A percentile compares a stretch with the other conserved stretches of the same genome.
These are phyloP conservation scores for Cyberlindnera euphorbiiphila DNA, from an alignment of 805 yeast species.

Conservation along the genomic window DNA sequence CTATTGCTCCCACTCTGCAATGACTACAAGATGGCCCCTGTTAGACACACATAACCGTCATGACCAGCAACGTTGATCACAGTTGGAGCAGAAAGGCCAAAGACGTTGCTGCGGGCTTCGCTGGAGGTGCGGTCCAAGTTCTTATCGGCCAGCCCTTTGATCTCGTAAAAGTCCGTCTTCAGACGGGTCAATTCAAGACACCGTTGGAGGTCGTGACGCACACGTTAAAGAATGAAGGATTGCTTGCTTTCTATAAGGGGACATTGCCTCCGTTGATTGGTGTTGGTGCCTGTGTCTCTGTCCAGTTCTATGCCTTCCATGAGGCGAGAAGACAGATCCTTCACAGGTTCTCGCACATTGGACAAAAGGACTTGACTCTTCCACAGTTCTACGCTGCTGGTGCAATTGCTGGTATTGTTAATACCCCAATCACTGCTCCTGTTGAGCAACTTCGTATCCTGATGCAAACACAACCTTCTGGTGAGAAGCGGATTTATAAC, in stretches of 20 bases:
- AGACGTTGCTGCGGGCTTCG: conserved; percentile 76
- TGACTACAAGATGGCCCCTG: neutral
- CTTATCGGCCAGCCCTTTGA: conserved; percentile 91
- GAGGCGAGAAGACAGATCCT: conserved; percentile 75
- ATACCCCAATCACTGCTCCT: conserved; percentile 87
- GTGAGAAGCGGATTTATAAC: conserved; percentile 39
- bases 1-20: too few relatives aligned
- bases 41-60: neutral
- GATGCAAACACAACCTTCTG: conserved; percentile 69
- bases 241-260: conserved; percentile 85
- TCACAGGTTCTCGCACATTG: conserved; percentile 35
- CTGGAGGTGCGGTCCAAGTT: conserved; percentile 96
- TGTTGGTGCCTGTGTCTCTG: conserved; percentile 94
- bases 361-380: conserved; percentile 41
- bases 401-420: conserved; percentile 86
- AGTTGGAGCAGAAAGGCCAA: conserved; percentile 36
- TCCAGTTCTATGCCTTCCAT: conserved; percentile 90
- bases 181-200: conserved; percentile 78
- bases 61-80: conserved; percentile 12
- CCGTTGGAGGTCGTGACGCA: conserved; percentile 72
- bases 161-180: conserved; percentile 88
- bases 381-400: conserved; percentile 81
- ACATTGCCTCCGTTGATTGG: conserved; percentile 91
- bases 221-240: conserved; percentile 77
- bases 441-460: conserved; percentile 94